phyloP scores from a whole-genome alignment of 768 basidiomycete genomes.

The Candolleomyces aberdarensis region DNA sequence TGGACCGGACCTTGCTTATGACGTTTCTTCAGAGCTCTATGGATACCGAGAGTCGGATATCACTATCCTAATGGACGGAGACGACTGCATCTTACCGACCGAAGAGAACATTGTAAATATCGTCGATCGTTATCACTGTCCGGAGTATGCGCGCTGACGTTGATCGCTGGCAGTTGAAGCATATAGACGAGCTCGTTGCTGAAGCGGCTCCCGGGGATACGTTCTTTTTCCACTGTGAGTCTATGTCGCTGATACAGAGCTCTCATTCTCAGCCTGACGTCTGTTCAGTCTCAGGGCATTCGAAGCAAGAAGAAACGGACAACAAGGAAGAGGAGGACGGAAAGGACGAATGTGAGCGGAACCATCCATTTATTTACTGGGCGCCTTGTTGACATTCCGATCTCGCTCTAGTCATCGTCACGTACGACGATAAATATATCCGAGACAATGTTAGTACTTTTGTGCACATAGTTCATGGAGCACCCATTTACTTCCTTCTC shows the following conservation, averaged over 20 bases:
- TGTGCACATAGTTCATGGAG: background rate
- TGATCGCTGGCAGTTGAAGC: slow-evolving; percentile 28
- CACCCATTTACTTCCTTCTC: background rate
- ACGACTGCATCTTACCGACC: slow-evolving; percentile 36
- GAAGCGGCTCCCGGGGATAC: slow-evolving; percentile 44
- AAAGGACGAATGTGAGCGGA: slow-evolving; percentile 46
- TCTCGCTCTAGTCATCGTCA: slow-evolving; percentile 30
- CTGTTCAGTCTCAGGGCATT: slow-evolving; percentile 46
- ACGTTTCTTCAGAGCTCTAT: slow-evolving; percentile 21
- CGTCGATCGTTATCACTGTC: background rate
- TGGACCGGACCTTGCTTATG: background rate
- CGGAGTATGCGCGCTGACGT: background rate
- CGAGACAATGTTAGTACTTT: slow-evolving; percentile 32
- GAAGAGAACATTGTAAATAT: slow-evolving; percentile 40
- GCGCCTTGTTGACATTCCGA: background rate
- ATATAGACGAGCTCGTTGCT: slow-evolving; percentile 41
- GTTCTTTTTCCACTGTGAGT: slow-evolving; percentile 58
- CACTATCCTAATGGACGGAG: slow-evolving; percentile 42
- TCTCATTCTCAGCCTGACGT: background rate
- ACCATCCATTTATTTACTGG: background rate
- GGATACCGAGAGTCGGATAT: slow-evolving; percentile 37
- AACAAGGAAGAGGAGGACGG: slow-evolving; percentile 49
- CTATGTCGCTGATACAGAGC: background rate
- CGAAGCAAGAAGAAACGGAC: slow-evolving; percentile 38
- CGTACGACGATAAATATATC: slow-evolving; percentile 35